Evolutionary conservation across 441 rosid species (phyloP).

Genomic region (Biscutella laevigata): DNA sequence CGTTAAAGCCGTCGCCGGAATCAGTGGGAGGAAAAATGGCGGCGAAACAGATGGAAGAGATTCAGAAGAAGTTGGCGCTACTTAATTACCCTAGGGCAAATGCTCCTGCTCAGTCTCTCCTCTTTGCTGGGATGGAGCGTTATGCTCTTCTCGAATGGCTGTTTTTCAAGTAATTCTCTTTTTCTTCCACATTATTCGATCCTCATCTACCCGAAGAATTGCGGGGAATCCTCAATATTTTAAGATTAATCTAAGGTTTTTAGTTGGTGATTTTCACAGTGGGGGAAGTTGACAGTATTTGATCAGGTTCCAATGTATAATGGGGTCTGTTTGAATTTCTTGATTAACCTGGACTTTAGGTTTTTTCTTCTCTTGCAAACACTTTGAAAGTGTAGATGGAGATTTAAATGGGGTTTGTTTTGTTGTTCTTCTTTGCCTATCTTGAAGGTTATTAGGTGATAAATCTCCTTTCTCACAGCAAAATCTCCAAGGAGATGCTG

Average conservation of each 20-base stretch:
- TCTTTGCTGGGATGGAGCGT: slow-evolving; percentile 97
- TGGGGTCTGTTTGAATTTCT: background rate
- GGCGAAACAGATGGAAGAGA: slow-evolving; percentile 88
- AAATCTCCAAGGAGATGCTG: slow-evolving; percentile 75
- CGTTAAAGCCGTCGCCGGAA: slow-evolving; percentile 18
- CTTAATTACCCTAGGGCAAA: slow-evolving; percentile 69
- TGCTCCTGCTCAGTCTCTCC: slow-evolving; percentile 95
- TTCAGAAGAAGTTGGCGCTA: slow-evolving; percentile 58
- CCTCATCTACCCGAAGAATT: background rate
- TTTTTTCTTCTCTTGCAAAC: too few relatives aligned
- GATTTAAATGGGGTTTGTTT: too few relatives aligned
- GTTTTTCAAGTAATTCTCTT: slow-evolving; percentile 91
- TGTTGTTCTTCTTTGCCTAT: background rate
- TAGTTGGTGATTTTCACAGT: background rate
- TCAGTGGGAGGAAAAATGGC: slow-evolving; percentile 47
- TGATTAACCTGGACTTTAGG: too few relatives aligned
- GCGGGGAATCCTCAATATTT: background rate
- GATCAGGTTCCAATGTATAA: background rate
- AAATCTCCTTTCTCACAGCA: slow-evolving; percentile 93
- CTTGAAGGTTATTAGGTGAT: slow-evolving; percentile 77
- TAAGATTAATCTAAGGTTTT: background rate
- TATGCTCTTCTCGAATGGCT: slow-evolving; percentile 93
- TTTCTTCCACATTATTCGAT: too few relatives aligned
- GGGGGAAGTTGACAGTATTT: background rate
- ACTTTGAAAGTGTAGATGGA: too few relatives aligned